Base-by-base conservation (phyloP, 495 filamentous ascomycete species). In the Aspergillus affinis region DNA sequence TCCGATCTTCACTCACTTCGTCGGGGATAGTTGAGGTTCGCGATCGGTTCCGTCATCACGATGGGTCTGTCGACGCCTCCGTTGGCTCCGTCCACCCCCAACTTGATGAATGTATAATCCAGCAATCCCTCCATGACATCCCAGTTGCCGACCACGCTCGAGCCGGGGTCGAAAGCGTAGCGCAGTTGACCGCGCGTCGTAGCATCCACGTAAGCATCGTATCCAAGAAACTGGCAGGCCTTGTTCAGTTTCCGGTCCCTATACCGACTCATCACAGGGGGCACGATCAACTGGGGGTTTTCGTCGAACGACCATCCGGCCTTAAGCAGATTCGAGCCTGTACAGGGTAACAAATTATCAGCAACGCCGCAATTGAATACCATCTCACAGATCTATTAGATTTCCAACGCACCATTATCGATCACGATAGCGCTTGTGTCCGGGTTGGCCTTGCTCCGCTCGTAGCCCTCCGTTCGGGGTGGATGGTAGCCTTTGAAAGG, bases 11-110 rank as follows among this genome's bases (percentile, higher is more conserved):
- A 79, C 88, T 61, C 73, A 96, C 92, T 90, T 76, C 89, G 91
- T 61, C 92, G 75, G 36, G 91, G 86, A 71, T 98, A 98, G 21
- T 80, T 83, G 55, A 94, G 73, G 70, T 97, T 97, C 10, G 93
- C 94, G 59, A 97, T 86, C 0, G 95, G 88, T 72, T 98, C 94
- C 0, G 94, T 98, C 91, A 98, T 95, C 48, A 98, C 86, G 59
- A 98, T 82, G 2, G 93, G 91, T 66, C 92, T 78, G 60, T 91
- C 92, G 44, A 98, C 83, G 8, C 82, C 81, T 30, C 90, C 91
- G 52, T 78, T 73, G 17, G 78, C 78, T 6, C 88, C 89, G 57
- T 96, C 90, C 55, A 97, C 81, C 13, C 94, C 95, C 44, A 98
- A 76, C 75, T 96, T 97, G 50, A 96, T 76, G 72, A 98, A 98